Evolutionary conservation across 345 rosid genomes (phyloP).

Genomic region (Microthlaspi erraticum): DNA sequence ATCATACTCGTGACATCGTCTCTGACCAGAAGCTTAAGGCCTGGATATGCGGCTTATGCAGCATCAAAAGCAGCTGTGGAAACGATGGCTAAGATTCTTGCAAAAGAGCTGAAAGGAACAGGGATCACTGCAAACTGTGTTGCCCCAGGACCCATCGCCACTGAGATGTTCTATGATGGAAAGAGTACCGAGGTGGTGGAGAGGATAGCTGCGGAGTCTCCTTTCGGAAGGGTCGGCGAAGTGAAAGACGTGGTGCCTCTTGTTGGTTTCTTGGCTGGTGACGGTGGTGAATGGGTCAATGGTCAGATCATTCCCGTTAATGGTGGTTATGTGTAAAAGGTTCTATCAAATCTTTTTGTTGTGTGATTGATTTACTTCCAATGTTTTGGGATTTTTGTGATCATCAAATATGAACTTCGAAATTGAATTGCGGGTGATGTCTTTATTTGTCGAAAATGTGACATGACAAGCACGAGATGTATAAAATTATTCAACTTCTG

Average conservation of each 20-base stretch:
- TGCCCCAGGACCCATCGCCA: conserved; percentile 58
- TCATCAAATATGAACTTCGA: conserved; percentile 14
- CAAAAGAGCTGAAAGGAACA: conserved; percentile 59
- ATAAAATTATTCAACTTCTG: conserved; percentile 9
- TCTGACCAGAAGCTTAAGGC: conserved; percentile 27
- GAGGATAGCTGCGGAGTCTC: conserved; percentile 40
- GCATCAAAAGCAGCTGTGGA: conserved; percentile 58
- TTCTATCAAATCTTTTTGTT: conserved; percentile 9
- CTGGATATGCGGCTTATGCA: conserved; percentile 39
- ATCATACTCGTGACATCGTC: conserved; percentile 52
- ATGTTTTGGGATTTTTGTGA: conserved; percentile 33
- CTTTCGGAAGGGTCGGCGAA: conserved; percentile 48
- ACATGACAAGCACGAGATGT: conserved; percentile 18
- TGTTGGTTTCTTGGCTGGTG: conserved; percentile 56
- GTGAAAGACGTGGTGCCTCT: conserved; percentile 51
- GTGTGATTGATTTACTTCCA: conserved; percentile 17
- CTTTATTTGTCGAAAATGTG: neutral
- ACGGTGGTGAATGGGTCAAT: conserved; percentile 58
- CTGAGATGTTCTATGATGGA: conserved; percentile 52
- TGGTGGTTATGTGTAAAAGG: conserved; percentile 45
- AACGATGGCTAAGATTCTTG: conserved; percentile 52
- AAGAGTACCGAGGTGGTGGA: conserved; percentile 47
- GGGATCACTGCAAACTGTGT: conserved; percentile 58
- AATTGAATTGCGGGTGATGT: neutral
- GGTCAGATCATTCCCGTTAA: conserved; percentile 52